Conservation (phyloP, 2,329 filamentous ascomycete species). For the Ilyonectria sp. region DNA sequence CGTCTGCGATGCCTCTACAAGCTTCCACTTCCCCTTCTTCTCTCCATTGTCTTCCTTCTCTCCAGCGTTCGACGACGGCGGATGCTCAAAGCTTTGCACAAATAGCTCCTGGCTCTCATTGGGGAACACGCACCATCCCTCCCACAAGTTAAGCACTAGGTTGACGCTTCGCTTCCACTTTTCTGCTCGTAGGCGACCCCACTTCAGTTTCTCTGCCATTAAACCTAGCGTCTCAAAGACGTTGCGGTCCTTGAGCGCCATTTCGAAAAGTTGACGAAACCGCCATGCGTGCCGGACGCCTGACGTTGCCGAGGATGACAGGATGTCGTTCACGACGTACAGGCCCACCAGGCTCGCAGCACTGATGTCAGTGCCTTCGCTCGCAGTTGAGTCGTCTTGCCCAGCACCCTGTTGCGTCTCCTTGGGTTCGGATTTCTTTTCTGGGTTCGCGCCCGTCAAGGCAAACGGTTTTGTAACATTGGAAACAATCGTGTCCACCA, state of each 20-base stretch:
- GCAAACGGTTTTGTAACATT: constrained; percentile 86
- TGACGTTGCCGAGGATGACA: constrained; percentile 82
- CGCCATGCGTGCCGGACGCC: constrained; percentile 89
- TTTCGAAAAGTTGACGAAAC: constrained; percentile 85
- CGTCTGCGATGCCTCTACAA: constrained; percentile 58
- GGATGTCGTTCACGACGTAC: constrained; percentile 83
- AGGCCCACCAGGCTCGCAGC: constrained; percentile 84
- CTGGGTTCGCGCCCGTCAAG: constrained; percentile 79
- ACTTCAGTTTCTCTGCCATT: constrained; percentile 79
- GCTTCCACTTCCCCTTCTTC: constrained; percentile 65
- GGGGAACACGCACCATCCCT: constrained; percentile 81
- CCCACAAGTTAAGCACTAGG: constrained; percentile 79
- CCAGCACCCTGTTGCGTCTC: constrained; percentile 42
- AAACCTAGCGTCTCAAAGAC: constrained; percentile 83
- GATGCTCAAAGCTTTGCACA: constrained; percentile 78
- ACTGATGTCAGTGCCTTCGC: constrained; percentile 73
- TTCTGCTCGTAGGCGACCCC: constrained; percentile 86
- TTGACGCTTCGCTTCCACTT: constrained; percentile 87
- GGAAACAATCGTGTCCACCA: constrained; percentile 88
- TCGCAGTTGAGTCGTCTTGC: constrained; percentile 57
- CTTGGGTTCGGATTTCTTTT: constrained; percentile 59
- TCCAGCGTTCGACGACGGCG: constrained; percentile 62
- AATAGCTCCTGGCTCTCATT: constrained; percentile 81
- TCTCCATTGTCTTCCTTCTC: constrained; percentile 47
- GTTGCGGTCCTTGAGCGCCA: constrained; percentile 75